phyloP scores from a whole-genome alignment of 257 asterid genomes.

The Handroanthus guayacan region DNA sequence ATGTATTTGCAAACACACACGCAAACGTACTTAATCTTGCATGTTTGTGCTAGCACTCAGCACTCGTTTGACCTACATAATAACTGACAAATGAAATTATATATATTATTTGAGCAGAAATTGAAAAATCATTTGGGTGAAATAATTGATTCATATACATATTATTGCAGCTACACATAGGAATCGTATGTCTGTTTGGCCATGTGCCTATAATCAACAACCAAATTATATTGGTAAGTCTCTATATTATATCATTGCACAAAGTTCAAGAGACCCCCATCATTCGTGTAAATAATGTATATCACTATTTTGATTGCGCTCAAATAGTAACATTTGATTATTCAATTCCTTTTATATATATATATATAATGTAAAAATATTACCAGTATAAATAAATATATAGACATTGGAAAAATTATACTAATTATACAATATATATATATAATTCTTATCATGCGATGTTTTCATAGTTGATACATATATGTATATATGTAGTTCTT shows the following conservation, averaged over 20 bases:
- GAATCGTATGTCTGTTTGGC: constrained; percentile 16
- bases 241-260: constrained; percentile 1
- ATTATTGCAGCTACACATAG: not conserved
- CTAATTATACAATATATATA: no score
- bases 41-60: not conserved
- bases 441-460: no score
- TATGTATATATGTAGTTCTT: no score
- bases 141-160: not conserved
- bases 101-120: constrained; percentile 5
- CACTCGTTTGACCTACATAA: not conserved
- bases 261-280: not conserved
- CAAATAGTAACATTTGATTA: no score
- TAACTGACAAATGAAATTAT: constrained; percentile 4
- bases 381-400: no score
- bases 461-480: no score
- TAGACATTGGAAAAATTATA: no score
- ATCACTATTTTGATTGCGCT: no score
- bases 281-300: not conserved
- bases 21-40: no score
- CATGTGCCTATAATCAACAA: constrained; percentile 26
- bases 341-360: no score
- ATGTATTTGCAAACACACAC: no score
- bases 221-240: not conserved
- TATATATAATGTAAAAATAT: no score
- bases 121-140: not conserved